These are phyloP conservation scores for Chionographis japonica DNA, from an alignment of 106 monocot genomes.

Conservation along the genomic window DNA sequence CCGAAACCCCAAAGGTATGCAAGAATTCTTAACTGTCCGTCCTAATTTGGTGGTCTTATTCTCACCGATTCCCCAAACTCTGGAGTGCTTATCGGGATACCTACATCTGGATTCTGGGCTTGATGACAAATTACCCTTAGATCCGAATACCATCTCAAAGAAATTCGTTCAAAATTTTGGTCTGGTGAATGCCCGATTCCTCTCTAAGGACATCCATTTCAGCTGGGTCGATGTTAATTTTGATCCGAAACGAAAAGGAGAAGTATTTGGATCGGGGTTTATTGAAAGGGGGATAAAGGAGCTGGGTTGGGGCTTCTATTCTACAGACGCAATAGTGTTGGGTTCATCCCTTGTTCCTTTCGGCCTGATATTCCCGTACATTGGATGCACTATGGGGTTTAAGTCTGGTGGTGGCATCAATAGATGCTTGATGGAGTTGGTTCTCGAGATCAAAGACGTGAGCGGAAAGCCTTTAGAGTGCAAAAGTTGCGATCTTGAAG, in stretches of 20 bases:
- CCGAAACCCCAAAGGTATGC: constrained; percentile 14
- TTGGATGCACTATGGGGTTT: constrained; percentile 37
- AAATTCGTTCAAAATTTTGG: constrained; percentile 36
- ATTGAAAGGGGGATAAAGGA: constrained; percentile 39
- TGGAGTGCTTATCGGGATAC: constrained; percentile 18
- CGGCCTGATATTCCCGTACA: constrained; percentile 51
- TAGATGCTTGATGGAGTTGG: constrained; percentile 31
- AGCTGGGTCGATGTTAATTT: constrained; percentile 57
- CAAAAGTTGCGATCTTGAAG: constrained; percentile 70
- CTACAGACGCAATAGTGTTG: constrained; percentile 53
- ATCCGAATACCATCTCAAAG: constrained; percentile 14
- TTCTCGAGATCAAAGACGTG: constrained; percentile 60
- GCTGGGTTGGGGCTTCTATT: constrained; percentile 60
- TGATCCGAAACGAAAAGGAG: constrained; percentile 1
- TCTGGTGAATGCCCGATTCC: constrained; percentile 38
- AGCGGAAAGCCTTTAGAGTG: constrained; percentile 66
- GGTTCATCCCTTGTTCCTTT: constrained; percentile 73
- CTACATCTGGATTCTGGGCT: constrained; percentile 15
- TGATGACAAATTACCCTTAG: constrained; percentile 7
- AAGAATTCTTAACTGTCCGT: constrained; percentile 1
- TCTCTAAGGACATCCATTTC: constrained; percentile 42
- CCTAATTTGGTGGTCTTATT: constrained; percentile 67
- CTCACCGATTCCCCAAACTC: constrained; percentile 31
- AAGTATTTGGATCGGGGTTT: constrained; percentile 10
- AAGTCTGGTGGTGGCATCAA: not conserved